These are phyloP conservation scores for Ceratopteris richardii DNA, from an alignment of 75 land plant species.

Conservation along the genomic window DNA sequence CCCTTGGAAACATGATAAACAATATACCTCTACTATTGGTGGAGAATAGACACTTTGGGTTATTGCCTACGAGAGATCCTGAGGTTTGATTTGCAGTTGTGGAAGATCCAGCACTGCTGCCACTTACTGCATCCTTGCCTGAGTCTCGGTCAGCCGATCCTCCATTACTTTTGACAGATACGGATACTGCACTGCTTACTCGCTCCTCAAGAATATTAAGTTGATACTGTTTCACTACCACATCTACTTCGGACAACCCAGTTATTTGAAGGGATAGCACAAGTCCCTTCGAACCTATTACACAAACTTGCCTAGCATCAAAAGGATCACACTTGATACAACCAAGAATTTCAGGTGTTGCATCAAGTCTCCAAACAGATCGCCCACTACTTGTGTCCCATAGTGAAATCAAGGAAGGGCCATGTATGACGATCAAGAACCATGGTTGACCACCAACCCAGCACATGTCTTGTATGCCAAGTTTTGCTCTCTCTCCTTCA, in stretches of 20 bases:
- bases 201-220: slow-evolving; percentile 44
- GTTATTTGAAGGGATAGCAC: slow-evolving; percentile 48
- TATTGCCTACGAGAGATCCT: slow-evolving; percentile 38
- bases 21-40: slow-evolving; percentile 58
- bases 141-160: slow-evolving; percentile 2
- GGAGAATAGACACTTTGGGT: slow-evolving; percentile 56
- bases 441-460: slow-evolving; percentile 52
- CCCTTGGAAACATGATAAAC: slow-evolving; percentile 63
- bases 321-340: slow-evolving; percentile 84
- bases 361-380: slow-evolving; percentile 70
- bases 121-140: slow-evolving; percentile 5
- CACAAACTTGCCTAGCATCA: slow-evolving; percentile 65
- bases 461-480: slow-evolving; percentile 83
- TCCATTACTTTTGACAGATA: slow-evolving; percentile 8
- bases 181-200: neutral
- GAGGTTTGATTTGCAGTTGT: slow-evolving; percentile 43
- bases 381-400: slow-evolving; percentile 46
- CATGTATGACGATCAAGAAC: slow-evolving; percentile 56
- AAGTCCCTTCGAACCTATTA: slow-evolving; percentile 57
- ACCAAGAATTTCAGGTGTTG: slow-evolving; percentile 58
- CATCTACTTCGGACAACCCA: slow-evolving; percentile 32
- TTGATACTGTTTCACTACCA: slow-evolving; percentile 38
- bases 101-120: slow-evolving; percentile 10
- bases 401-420: slow-evolving; percentile 52
- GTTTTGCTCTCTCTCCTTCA: slow-evolving; percentile 22